Conservation (phyloP, 2,329 filamentous ascomycete genomes). For the Aureobasidium melanogenum region DNA sequence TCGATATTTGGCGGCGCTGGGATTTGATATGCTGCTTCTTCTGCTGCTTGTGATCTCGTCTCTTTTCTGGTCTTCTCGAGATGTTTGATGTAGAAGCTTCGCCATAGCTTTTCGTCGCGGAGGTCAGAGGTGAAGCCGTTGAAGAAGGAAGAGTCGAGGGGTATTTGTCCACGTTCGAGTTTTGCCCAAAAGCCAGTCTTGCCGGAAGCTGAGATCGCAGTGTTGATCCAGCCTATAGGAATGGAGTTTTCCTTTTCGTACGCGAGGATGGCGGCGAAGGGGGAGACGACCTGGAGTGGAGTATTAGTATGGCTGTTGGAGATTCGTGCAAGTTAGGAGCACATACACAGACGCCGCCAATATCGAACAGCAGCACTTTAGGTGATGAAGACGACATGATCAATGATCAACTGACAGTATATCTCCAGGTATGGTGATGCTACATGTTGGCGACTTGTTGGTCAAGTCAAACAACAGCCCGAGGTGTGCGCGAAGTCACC, state of each 20-base stretch:
- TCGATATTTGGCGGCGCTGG: conserved; percentile 67
- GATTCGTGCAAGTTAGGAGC: neutral
- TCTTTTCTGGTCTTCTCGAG: conserved; percentile 16
- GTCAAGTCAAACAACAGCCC: neutral
- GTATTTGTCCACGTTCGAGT: conserved; percentile 75
- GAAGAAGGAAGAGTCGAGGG: conserved; percentile 68
- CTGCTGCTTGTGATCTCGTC: conserved; percentile 16
- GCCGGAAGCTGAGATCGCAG: conserved; percentile 69
- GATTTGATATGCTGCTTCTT: conserved; percentile 21
- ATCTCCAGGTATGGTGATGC: neutral
- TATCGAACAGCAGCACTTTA: conserved; percentile 81
- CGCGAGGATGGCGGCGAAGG: conserved; percentile 86
- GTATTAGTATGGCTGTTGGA: conserved; percentile 2
- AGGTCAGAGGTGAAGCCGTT: conserved; percentile 67
- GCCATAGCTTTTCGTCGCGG: conserved; percentile 58
- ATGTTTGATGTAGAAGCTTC: conserved; percentile 39
- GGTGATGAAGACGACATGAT: conserved; percentile 33
- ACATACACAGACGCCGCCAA: conserved; percentile 90
- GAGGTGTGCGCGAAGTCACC: conserved; percentile 1
- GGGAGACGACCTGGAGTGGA: conserved; percentile 64
- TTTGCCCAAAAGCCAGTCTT: conserved; percentile 81
- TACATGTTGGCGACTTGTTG: neutral
- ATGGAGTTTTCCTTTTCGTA: conserved; percentile 73
- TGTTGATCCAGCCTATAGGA: conserved; percentile 84
- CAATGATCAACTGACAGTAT: neutral